Base-by-base conservation (phyloP, 331 rosid species). In the Phaseolus coccineus region DNA sequence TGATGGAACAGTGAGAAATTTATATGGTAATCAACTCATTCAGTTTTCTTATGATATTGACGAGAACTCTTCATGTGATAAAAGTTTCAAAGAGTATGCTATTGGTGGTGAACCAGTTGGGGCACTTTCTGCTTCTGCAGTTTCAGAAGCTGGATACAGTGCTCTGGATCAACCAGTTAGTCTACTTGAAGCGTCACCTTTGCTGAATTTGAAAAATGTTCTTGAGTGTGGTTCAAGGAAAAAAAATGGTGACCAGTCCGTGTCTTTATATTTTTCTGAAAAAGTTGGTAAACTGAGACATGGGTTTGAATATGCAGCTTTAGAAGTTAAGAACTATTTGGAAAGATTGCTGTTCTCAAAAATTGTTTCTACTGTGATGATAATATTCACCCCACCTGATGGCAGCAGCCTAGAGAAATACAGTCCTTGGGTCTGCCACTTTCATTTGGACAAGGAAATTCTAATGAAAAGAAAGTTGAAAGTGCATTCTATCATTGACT, bases 61-160 rank as follows among this genome's bases (percentile, higher is more conserved):
- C 4, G 76, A 57, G 68, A 80, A 80, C 66, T 39, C 66, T 27
- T 65, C 87, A 33, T 65, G 76, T 56, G 62, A 77, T 61, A 46
- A 57, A 72, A 47, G 52, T 81, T 64, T 55, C 56, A 77, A 73
- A 51, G 85, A 58, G 76, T 73, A 46, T 72, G 62, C 84, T 24
- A 15, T 59, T 16, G 97, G 90, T 24, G 92, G 98, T 11, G 86
- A 93, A 35, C 97, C 99, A 67, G 96, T 89, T 40, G 99, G 99
- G 77, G 89, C 91, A 51, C 89, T 96, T 86, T 87, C 99, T 68
- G 96, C 97, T 42, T 96, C 94, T 80, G 99, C 99, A 2, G 69
- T 96, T 44, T 96, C 99, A 50, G 99, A 96, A 87, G 93, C 99
- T 82, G 99, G 98, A 57, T 96, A 93, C 85, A 90, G 99, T 70